Base-by-base conservation (phyloP, 306 rosid genomes). In the Fragaria iinumae region DNA sequence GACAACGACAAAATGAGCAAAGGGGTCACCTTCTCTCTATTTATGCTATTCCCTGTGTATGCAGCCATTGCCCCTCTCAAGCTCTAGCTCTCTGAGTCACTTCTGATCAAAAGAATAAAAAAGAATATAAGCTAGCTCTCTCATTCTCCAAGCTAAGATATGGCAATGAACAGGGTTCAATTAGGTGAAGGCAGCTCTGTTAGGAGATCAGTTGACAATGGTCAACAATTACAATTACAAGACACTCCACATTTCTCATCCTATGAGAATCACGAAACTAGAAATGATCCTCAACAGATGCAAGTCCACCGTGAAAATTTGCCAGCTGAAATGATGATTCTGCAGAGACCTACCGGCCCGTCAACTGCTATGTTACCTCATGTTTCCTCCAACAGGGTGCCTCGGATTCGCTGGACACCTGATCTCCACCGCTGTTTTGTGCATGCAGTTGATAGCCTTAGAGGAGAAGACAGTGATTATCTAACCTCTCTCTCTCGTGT, bases 381-480 rank as follows among this genome's bases (percentile, higher is more conserved):
- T 57, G 80, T 82, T 71, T 89, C 90, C 29, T 90, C 97, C 0
- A 89, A 69, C 0, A 89, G 69, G 77, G 48, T 69, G 87, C 94
- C 98, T 45, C 87, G 98, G 53, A 86, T 93, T 72, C 90, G 90
- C 38, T 93, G 98, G 98, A 91, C 97, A 0, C 87, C 90, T 23
- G 90, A 84, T 76, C 98, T 93, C 60, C 97, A 93, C 81, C 90
- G 81, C 41, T 78, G 89, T 78, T 93, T 93, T 53, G 85, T 89
- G 78, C 96, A 90, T 89, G 97, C 98, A 45, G 88, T 93, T 84
- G 80, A 89, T 39, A 80, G 84, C 60, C 96, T 93, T 14, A 97
- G 97, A 52, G 94, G 97, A 80, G 96, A 86, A 86, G 87, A 81
- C n/a, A 84, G 98, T 93, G 85, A 82, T 69, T 10, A 23, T 57